Evolutionary conservation across 208 protist genomes (phyloP).

Genomic region (Wallacemonas sp.): DNA sequence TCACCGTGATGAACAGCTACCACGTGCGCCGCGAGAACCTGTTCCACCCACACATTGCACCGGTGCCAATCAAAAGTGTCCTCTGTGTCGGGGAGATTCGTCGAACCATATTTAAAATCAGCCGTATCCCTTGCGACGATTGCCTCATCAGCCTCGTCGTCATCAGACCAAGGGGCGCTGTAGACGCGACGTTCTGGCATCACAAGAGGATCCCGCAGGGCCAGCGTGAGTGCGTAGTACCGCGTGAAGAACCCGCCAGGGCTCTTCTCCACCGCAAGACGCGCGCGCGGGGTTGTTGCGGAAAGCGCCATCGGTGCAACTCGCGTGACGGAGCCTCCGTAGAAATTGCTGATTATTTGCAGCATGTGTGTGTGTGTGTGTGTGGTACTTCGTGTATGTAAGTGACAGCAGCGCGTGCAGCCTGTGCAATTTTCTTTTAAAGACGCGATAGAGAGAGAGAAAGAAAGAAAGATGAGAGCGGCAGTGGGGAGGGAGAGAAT

Average conservation of each 20-base stretch:
- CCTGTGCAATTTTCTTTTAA: background rate
- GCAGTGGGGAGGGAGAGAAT: background rate
- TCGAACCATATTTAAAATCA: too few species aligned
- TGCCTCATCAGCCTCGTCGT: conserved; percentile 1
- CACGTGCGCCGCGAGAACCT: background rate
- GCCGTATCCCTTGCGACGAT: too few species aligned
- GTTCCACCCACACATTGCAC: background rate
- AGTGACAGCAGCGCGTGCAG: background rate
- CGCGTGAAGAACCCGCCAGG: background rate
- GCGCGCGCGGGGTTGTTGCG: background rate
- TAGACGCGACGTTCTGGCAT: background rate
- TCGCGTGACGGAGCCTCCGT: background rate
- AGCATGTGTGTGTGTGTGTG: background rate
- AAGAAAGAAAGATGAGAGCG: background rate
- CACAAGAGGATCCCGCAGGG: background rate
- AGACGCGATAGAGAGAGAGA: background rate
- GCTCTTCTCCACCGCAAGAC: background rate
- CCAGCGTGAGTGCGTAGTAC: background rate
- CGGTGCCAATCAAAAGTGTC: background rate
- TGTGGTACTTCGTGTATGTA: background rate
- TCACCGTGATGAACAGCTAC: background rate
- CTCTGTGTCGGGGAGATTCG: background rate
- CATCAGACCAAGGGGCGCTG: background rate
- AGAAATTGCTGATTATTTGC: background rate
- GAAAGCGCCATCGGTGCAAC: background rate